These are phyloP conservation scores for Hemisphaericaspora nanyangensis DNA, from an alignment of 805 yeast species.

Conservation along the genomic window DNA sequence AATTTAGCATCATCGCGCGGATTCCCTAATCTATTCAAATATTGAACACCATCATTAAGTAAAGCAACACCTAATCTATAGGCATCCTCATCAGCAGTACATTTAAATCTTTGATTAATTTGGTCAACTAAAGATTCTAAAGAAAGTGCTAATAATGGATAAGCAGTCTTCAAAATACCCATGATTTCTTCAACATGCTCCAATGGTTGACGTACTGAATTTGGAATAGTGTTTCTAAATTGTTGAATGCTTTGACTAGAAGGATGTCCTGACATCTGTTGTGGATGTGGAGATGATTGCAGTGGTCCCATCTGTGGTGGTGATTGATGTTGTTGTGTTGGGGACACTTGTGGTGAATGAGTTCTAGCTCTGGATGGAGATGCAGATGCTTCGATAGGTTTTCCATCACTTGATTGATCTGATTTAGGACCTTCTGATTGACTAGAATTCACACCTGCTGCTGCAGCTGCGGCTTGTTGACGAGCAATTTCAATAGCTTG, in stretches of 20 bases:
- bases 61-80: slow-evolving; percentile 90
- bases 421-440: slow-evolving; percentile 1
- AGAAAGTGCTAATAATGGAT: slow-evolving; percentile 87
- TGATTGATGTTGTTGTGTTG: neutral
- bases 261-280: neutral
- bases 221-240: slow-evolving; percentile 6
- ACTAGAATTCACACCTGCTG: slow-evolving; percentile 1
- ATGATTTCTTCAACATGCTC: slow-evolving; percentile 88
- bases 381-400: neutral
- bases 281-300: neutral
- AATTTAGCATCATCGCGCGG: slow-evolving; percentile 85
- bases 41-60: slow-evolving; percentile 89
- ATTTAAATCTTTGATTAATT: slow-evolving; percentile 87
- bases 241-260: neutral
- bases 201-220: slow-evolving; percentile 72
- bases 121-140: slow-evolving; percentile 95
- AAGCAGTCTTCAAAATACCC: slow-evolving; percentile 94
- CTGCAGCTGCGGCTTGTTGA: slow-evolving; percentile 10
- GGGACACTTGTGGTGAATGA: neutral
- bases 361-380: neutral
- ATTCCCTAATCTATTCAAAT: slow-evolving; percentile 77
- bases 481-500: slow-evolving; percentile 48
- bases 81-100: slow-evolving; percentile 93
- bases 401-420: slow-evolving; percentile 5
- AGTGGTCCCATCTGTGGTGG: neutral